phyloP scores from a whole-genome alignment of 2,329 filamentous ascomycete species.

The Chrysoporthe puriensis region DNA sequence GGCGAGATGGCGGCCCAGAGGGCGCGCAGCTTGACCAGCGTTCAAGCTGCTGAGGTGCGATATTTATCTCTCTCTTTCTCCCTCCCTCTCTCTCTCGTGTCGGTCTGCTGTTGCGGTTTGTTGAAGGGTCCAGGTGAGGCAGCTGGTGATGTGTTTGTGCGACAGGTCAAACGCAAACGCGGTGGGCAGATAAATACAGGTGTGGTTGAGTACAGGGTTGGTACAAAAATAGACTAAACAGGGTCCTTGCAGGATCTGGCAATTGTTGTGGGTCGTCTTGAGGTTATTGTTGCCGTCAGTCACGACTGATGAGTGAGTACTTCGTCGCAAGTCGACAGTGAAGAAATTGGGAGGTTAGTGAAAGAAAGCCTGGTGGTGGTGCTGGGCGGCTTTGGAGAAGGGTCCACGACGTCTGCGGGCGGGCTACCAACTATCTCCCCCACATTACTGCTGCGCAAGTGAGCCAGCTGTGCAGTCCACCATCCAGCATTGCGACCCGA shows the following conservation, averaged over 20 bases:
- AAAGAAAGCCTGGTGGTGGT: not conserved
- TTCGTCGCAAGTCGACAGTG: not conserved
- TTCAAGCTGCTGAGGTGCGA: not conserved
- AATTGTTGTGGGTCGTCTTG: not conserved
- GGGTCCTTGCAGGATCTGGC: not conserved
- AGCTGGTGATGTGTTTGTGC: conserved; percentile 7
- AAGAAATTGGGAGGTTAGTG: conserved; percentile 10
- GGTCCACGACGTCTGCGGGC: conserved; percentile 7
- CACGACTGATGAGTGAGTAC: not conserved
- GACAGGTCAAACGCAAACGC: not conserved
- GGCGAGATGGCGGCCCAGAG: not conserved
- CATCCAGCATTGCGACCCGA: not conserved
- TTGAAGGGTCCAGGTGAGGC: conserved; percentile 1
- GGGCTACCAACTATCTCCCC: not conserved
- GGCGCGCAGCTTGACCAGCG: not conserved
- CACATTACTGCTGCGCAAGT: not conserved
- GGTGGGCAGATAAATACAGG: conserved; percentile 8
- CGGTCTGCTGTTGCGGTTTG: conserved; percentile 1
- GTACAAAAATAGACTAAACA: conserved; percentile 8
- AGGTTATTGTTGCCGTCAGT: conserved; percentile 4
- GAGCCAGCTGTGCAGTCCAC: not conserved
- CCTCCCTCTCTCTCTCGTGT: not conserved
- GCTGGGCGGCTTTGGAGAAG: not conserved
- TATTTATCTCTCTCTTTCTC: not conserved
- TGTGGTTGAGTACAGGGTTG: not conserved